Percentiles rank a stretch among this genome's conserved stretches.
phyloP scores from a whole-genome alignment of 1,139 yeast genomes.

The Taphrina wiesneri region DNA sequence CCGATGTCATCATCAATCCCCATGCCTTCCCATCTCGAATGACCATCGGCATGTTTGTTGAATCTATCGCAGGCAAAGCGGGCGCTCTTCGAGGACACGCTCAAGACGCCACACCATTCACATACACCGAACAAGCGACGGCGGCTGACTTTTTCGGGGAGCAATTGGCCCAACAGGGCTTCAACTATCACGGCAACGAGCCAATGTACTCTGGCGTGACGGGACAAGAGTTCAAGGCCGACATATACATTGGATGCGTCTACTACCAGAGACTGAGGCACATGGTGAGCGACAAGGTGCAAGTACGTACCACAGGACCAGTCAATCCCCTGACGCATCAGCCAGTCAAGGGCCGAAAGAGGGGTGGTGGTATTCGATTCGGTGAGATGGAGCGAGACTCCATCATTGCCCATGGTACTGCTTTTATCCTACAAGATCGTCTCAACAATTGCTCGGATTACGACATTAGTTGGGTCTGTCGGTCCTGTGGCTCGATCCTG shows the following conservation, averaged over 20 bases:
- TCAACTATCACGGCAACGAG: conserved; percentile 96
- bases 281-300: conserved; percentile 99
- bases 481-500: conserved; percentile 91
- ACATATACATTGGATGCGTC: conserved; percentile 93
- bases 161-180: conserved; percentile 82
- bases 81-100: conserved; percentile 98
- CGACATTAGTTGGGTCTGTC: conserved; percentile 85
- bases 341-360: conserved; percentile 98
- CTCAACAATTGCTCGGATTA: conserved; percentile 93
- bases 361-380: conserved; percentile 99
- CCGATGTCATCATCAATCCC: conserved; percentile 95
- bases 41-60: conserved; percentile 99
- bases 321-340: conserved; percentile 97
- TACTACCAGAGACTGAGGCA: conserved; percentile 98
- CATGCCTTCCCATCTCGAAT: conserved; percentile 99
- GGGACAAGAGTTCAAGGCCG: conserved; percentile 95
- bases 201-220: conserved; percentile 99
- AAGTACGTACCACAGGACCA: conserved; percentile 98
- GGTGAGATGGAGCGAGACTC: conserved; percentile 99
- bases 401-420: conserved; percentile 97
- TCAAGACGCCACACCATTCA: conserved; percentile 84
- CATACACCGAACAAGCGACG: conserved; percentile 80
- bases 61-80: conserved; percentile 94
- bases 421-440: conserved; percentile 91
- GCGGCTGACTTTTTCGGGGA: conserved; percentile 98